Base-by-base conservation (phyloP, 352 stramenopile genomes). In the Pythium monospermum region DNA sequence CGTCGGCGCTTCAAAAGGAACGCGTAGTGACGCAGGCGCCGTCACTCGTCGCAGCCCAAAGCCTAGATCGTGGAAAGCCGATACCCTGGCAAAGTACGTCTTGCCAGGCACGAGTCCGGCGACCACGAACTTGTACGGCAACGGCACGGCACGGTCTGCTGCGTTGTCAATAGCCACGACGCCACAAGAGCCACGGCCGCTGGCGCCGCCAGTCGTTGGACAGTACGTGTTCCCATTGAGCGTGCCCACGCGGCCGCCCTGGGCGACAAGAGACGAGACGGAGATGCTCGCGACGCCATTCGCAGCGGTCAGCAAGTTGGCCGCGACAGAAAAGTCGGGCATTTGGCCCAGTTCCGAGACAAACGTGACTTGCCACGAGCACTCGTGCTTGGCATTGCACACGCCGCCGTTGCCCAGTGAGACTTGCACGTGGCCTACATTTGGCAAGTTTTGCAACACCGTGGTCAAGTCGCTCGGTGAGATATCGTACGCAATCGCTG, bases 371-470 rank as follows among this genome's bases (percentile, higher is more conserved):
- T 58, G 77, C 81, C 84, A 96, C 8, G 69, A 79, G 28, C 79
- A 91, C 49, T 92, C 80, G 28, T 74, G 74, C 36, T 79, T 79
- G 0, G 26, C 55, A 0, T 39, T 52, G 32, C 73, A 86, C 4
- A 51, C 43, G 19, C 58, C 66, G 1, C 63, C 47, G n/a, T 53
- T 53, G 21, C 39, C 46, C 10, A 57, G 52, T 6, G 74, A 53
- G 11, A 98, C 91, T 43, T 56, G 45, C 6, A 98, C 93, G 23
- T 94, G 75, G 5, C 91, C 95, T 16, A 98, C 68, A 61, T 98
- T 98, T 5, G 87, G 87, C 49, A 98, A 71, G 49, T 98, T 98
- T 49, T 95, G 79, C 21, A 98, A 52, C 19, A 91, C 71, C 5
- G 56, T 85, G 28, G 86, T 85, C 54, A 98, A 59, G 4, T 77